Evolutionary conservation across 1,284 basidiomycete species (phyloP).

Genomic region (Boletus nobilissimus): DNA sequence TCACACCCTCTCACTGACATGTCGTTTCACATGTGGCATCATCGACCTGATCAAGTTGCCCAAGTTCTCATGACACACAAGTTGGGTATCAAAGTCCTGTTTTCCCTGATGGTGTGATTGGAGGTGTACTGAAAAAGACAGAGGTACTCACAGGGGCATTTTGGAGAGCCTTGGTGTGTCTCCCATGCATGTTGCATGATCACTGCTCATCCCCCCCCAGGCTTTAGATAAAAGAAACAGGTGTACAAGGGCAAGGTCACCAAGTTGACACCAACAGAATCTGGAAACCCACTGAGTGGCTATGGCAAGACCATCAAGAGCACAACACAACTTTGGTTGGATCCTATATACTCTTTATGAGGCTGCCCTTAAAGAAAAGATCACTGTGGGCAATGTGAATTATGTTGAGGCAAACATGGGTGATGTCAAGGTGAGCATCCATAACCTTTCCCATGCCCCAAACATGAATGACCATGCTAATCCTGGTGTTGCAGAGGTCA

Average conservation of each 20-base stretch:
- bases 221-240: slow-evolving; percentile 98
- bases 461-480: too few species aligned
- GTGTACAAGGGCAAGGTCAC: slow-evolving; percentile 99
- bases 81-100: slow-evolving; percentile 86
- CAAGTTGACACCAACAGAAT: slow-evolving; percentile 94
- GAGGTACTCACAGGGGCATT: slow-evolving; percentile 98
- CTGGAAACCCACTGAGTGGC: slow-evolving; percentile 94
- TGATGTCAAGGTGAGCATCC: too few species aligned
- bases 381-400: too few species aligned
- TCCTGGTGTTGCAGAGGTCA: too few species aligned
- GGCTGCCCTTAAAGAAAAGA: too few species aligned
- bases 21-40: slow-evolving; percentile 82
- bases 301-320: slow-evolving; percentile 99
- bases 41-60: slow-evolving; percentile 91
- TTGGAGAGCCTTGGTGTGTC: slow-evolving; percentile 88
- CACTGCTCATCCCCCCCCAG: too few species aligned
- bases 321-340: too few species aligned
- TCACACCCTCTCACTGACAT: too few species aligned
- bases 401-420: too few species aligned
- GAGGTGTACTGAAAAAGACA: slow-evolving; percentile 99
- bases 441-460: too few species aligned
- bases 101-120: slow-evolving; percentile 98
- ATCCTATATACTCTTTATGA: too few species aligned
- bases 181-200: too few species aligned
- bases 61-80: slow-evolving; percentile 96